Evolutionary conservation across 2,329 filamentous ascomycete genomes (phyloP).

Genomic region (Cercospora nicotianae): DNA sequence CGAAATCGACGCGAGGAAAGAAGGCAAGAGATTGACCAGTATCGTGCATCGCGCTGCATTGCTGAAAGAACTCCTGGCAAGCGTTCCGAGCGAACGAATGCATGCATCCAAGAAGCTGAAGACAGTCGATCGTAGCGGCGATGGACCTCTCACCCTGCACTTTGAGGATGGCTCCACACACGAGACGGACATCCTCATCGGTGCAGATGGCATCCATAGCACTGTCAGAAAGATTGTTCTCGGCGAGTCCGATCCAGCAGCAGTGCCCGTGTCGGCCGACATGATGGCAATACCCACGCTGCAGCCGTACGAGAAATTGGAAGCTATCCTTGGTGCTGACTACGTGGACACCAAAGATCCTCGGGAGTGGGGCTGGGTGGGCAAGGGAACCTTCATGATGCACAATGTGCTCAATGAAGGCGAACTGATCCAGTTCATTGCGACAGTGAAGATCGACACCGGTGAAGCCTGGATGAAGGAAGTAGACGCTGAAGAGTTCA

Average conservation of each 20-base stretch:
- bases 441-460: conserved; percentile 11
- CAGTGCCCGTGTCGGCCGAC: conserved; percentile 11
- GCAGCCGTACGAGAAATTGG: conserved; percentile 20
- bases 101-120: conserved; percentile 23
- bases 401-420: conserved; percentile 19
- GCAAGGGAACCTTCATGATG: conserved; percentile 20
- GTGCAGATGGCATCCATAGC: conserved; percentile 22
- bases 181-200: conserved; percentile 17
- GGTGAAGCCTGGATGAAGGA: conserved; percentile 17
- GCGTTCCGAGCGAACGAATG: conserved; percentile 15
- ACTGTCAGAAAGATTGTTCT: conserved; percentile 18
- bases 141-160: conserved; percentile 11
- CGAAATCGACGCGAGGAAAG: conserved; percentile 15
- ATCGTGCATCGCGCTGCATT: conserved; percentile 23
- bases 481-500: conserved; percentile 11
- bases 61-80: conserved; percentile 17
- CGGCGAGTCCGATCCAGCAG: conserved; percentile 18
- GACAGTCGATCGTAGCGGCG: not conserved
- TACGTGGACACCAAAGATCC: conserved; percentile 16
- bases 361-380: conserved; percentile 18
- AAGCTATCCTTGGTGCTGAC: conserved; percentile 14
- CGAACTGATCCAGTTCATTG: conserved; percentile 17
- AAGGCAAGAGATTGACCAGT: conserved; percentile 18
- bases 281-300: conserved; percentile 17
- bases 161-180: conserved; percentile 13